Base-by-base conservation (phyloP, 208 protist species). In the Crithidia acanthocephali region DNA sequence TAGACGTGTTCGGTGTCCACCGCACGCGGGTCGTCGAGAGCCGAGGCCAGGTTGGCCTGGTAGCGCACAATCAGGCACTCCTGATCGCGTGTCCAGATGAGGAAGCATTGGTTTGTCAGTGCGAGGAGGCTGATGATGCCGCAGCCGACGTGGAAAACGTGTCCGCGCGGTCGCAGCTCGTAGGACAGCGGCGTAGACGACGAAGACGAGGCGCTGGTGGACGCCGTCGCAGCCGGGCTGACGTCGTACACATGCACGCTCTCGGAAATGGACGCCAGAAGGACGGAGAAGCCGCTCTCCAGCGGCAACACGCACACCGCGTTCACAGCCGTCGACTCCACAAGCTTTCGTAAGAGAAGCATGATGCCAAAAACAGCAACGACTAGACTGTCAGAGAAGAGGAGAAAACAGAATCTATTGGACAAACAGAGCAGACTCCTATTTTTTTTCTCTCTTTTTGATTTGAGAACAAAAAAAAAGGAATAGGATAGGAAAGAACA, bases 61-160 rank as follows among this genome's bases (percentile, higher is more conserved):
- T 92, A 95, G 30, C 91, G 84, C 67, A 84, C 81, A 7, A 93
- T 52, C 13, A 92, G 45, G 42, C 91, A 55, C 62, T 91, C 84
- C 37, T 74, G 65, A 52, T 87, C 79, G 11, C 81, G 73, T 23
- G 91, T 95, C 57, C 80, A 83, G 23, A 88, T 73, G 7, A 88
- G 27, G 30, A 93, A 78, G 57, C 85, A 91, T 75, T 95, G 91
- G 53, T 93, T 83, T 1, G 81, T 57, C n/a, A 90, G 53, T 2
- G 76, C 65, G 40, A 82, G 70, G 22, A 95, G 65, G 23, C 67
- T 66, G 18, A 86, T 50, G n/a, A 91, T 76, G 37, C 65, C 61
- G 67, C 68, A 71, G 52, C 84, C 87, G 33, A 95, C 47, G 50
- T 92, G 45, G 27, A 93, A 62, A 16, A 77, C 65, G 57, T 92